Percentiles rank a stretch among this genome's conserved stretches.
Evolutionary conservation across 768 basidiomycete species (phyloP).

Genomic region (Leccinum longicurvipes): DNA sequence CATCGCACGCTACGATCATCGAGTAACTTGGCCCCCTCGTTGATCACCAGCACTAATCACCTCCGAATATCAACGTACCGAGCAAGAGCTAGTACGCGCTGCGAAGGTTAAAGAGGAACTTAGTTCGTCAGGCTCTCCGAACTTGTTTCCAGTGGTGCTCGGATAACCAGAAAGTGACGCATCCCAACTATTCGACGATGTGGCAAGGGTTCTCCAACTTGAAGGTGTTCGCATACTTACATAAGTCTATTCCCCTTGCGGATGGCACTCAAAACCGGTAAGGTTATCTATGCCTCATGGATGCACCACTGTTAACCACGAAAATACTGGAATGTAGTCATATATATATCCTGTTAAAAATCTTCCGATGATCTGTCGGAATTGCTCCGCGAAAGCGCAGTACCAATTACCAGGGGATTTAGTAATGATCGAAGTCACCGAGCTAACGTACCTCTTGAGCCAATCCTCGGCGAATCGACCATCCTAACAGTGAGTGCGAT

Average conservation of each 20-base stretch:
- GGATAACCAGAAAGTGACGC: background rate
- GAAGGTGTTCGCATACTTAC: background rate
- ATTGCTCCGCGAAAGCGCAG: background rate
- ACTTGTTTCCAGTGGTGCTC: background rate
- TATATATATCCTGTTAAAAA: background rate
- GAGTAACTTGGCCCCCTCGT: background rate
- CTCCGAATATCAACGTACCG: background rate
- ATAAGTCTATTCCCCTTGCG: background rate
- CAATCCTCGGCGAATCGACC: background rate
- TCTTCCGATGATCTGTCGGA: background rate
- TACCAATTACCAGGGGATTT: background rate
- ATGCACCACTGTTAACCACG: background rate
- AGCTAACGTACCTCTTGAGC: no score
- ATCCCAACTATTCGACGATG: background rate
- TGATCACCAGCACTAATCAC: background rate
- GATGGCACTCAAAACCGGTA: background rate
- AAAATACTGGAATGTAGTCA: background rate
- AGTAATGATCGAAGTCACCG: background rate
- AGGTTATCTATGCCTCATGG: background rate
- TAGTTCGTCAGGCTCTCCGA: background rate
- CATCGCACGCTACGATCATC: background rate
- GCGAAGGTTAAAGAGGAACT: background rate
- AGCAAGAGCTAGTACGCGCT: background rate
- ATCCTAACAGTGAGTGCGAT: background rate
- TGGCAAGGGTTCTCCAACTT: no score